These are phyloP conservation scores for Lactifluus pinguis DNA, from an alignment of 768 basidiomycete genomes.

Conservation along the genomic window DNA sequence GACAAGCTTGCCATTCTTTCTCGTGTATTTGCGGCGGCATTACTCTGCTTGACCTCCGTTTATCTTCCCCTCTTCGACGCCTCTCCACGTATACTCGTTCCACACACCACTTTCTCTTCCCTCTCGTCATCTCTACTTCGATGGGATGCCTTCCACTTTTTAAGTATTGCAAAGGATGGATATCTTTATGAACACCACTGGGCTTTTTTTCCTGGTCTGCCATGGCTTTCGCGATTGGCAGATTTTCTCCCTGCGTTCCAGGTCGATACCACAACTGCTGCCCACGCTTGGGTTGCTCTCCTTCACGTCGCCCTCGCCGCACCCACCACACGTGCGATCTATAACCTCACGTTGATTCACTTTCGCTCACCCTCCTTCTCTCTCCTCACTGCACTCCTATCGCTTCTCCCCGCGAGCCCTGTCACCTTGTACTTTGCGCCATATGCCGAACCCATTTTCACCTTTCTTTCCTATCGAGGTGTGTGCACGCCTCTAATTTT, in stretches of 20 bases:
- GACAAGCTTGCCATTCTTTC: constrained; percentile 11
- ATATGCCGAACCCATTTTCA: constrained; percentile 83
- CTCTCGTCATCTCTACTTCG: constrained; percentile 39
- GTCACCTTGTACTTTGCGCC: constrained; percentile 59
- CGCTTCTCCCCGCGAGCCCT: constrained; percentile 76
- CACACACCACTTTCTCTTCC: neutral
- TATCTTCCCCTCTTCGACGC: constrained; percentile 18
- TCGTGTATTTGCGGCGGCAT: neutral
- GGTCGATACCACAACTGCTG: neutral
- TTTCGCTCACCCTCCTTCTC: constrained; percentile 51
- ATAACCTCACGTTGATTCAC: constrained; percentile 50
- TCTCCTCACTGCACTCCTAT: constrained; percentile 51
- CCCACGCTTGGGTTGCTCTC: constrained; percentile 21
- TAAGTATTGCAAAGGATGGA: constrained; percentile 50
- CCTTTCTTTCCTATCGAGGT: constrained; percentile 71
- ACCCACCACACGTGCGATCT: constrained; percentile 38
- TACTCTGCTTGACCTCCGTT: constrained; percentile 9
- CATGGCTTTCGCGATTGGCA: constrained; percentile 39
- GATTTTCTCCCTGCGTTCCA: neutral
- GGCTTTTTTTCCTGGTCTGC: constrained; percentile 76
- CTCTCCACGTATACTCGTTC: constrained; percentile 8
- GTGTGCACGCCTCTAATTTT: constrained; percentile 18
- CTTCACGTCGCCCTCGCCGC: constrained; percentile 33
- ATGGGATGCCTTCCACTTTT: constrained; percentile 88
- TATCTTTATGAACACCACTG: constrained; percentile 70